phyloP scores from a whole-genome alignment of 202 grass and related monocot genomes.

The Musa balbisiana region DNA sequence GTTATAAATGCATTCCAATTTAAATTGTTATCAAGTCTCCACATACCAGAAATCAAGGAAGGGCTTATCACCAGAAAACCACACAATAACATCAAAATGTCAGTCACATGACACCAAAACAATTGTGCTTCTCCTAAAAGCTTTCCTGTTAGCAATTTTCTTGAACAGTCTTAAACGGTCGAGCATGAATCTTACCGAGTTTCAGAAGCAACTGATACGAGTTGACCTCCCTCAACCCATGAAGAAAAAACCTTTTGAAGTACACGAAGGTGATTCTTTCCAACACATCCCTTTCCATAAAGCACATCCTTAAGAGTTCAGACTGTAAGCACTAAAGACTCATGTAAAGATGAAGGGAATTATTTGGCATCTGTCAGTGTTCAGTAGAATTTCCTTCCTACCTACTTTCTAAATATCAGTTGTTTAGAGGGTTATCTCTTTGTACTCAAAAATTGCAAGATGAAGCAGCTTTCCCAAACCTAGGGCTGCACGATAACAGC shows the following conservation, averaged over 20 bases:
- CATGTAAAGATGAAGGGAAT: too few species aligned
- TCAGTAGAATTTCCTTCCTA: too few species aligned
- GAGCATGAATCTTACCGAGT: not conserved
- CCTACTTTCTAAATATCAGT: too few species aligned
- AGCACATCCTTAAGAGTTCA: too few species aligned
- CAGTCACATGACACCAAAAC: not conserved
- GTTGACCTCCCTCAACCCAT: not conserved
- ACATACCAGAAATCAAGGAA: not conserved
- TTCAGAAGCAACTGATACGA: not conserved
- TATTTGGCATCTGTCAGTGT: too few species aligned
- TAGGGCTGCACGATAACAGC: not conserved
- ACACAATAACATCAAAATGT: not conserved
- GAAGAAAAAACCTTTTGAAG: not conserved
- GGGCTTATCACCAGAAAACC: not conserved
- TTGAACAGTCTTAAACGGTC: not conserved
- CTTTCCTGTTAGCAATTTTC: too few species aligned
- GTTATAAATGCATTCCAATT: not conserved
- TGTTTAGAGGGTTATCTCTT: not conserved
- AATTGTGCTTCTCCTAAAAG: not conserved
- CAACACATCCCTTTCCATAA: not conserved
- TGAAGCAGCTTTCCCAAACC: not conserved
- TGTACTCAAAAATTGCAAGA: not conserved
- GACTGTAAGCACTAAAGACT: too few species aligned
- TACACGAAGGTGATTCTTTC: not conserved
- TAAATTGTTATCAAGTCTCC: not conserved